phyloP scores from a whole-genome alignment of 2,329 filamentous ascomycete species.

The Venturia nashicola region DNA sequence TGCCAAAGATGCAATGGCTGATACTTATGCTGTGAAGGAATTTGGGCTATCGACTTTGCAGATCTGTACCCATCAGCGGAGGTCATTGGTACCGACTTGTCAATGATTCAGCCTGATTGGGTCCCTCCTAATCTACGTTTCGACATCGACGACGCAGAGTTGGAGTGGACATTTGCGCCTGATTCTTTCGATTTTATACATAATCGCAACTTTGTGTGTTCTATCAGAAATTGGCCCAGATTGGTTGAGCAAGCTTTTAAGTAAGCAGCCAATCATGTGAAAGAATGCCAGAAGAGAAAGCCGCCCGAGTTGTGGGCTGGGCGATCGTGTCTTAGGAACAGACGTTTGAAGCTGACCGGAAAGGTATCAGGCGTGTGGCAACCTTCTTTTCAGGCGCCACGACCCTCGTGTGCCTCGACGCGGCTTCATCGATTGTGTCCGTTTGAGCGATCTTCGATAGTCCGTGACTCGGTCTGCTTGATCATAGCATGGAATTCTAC shows the following conservation, averaged over 20 bases:
- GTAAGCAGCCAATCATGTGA: slow-evolving; percentile 13
- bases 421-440: background rate
- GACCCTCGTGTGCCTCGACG: background rate
- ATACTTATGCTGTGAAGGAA: slow-evolving; percentile 13
- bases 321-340: background rate
- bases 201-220: slow-evolving; percentile 36
- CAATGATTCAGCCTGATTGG: slow-evolving; percentile 27
- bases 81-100: slow-evolving; percentile 24
- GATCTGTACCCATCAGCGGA: slow-evolving; percentile 20
- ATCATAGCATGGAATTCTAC: background rate
- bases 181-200: slow-evolving; percentile 45
- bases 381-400: background rate
- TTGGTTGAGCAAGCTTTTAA: slow-evolving; percentile 38
- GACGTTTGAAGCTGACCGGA: background rate
- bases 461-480: background rate
- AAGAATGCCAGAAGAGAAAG: background rate
- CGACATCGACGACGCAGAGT: slow-evolving; percentile 50
- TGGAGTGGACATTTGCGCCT: slow-evolving; percentile 39
- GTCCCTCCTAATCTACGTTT: slow-evolving; percentile 50
- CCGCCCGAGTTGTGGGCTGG: background rate
- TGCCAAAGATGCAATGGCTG: background rate
- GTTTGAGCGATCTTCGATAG: background rate
- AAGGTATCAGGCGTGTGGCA: background rate
- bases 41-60: slow-evolving; percentile 27
- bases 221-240: slow-evolving; percentile 40